phyloP scores from a whole-genome alignment of 139 green algal species.

The Parachlorella kessleri region DNA sequence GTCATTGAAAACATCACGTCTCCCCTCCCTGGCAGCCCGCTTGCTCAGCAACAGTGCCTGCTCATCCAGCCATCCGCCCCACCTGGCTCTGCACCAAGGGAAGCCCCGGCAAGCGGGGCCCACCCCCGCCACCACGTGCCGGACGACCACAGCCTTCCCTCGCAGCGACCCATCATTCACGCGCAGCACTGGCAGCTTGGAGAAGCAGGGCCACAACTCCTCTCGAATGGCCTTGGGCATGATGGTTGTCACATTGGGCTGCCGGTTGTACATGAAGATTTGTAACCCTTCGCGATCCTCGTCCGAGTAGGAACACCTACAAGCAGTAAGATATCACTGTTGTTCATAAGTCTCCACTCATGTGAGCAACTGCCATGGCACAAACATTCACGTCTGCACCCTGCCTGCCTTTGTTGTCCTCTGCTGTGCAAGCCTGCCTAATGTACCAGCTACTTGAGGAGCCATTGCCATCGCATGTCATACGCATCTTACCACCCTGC shows the following conservation, averaged over 20 bases:
- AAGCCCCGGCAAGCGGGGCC: slow-evolving; percentile 22
- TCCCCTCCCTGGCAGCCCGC: too few relatives aligned
- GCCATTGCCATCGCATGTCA: too few relatives aligned
- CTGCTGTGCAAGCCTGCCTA: too few relatives aligned
- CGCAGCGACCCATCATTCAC: slow-evolving; percentile 16
- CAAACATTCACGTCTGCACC: too few relatives aligned
- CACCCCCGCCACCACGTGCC: slow-evolving; percentile 24
- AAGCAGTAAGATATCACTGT: too few relatives aligned
- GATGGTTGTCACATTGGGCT: neutral
- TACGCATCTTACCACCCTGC: too few relatives aligned
- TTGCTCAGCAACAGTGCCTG: too few relatives aligned
- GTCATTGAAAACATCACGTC: too few relatives aligned
- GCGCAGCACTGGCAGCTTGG: slow-evolving; percentile 12
- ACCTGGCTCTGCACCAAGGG: slow-evolving; percentile 11
- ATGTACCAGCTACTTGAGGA: too few relatives aligned
- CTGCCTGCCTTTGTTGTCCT: too few relatives aligned
- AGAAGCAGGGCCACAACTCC: slow-evolving; percentile 34
- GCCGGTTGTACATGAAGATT: slow-evolving; percentile 16
- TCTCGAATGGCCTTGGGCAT: slow-evolving; percentile 17
- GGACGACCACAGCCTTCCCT: slow-evolving; percentile 5
- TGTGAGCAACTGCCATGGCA: too few relatives aligned
- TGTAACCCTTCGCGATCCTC: slow-evolving; percentile 21
- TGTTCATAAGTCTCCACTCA: too few relatives aligned
- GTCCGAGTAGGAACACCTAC: slow-evolving; percentile 17
- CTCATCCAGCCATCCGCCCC: neutral